phyloP scores from a whole-genome alignment of 2,329 filamentous ascomycete species.

The Penicillium decumbens region DNA sequence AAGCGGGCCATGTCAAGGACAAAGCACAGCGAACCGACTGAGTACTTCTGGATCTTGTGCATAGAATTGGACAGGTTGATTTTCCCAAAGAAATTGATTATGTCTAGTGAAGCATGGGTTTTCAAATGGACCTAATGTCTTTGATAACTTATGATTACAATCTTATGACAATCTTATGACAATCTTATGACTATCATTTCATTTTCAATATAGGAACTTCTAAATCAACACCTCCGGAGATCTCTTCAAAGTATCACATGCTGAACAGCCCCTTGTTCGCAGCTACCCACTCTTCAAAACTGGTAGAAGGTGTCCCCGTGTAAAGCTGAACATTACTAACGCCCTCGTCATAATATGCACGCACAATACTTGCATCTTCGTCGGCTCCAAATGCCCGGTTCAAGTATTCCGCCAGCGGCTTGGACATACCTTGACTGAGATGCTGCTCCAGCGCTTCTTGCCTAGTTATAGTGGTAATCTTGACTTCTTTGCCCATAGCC shows the following conservation, averaged over 20 bases:
- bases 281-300: constrained; percentile 33
- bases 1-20: neutral
- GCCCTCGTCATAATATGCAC: neutral
- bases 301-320: constrained; percentile 8
- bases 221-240: neutral
- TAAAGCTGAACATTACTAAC: neutral
- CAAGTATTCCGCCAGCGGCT: neutral
- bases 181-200: neutral
- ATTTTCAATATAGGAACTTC: neutral
- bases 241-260: neutral
- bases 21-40: neutral
- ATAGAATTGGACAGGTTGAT: neutral
- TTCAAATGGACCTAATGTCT: neutral
- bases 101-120: neutral
- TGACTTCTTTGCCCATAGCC: constrained; percentile 32
- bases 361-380: neutral
- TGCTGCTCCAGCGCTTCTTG: constrained; percentile 17
- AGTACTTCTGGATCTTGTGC: neutral
- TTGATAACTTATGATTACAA: neutral
- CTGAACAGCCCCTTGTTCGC: constrained; percentile 26
- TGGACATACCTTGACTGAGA: constrained; percentile 8
- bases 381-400: neutral
- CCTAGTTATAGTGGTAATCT: constrained; percentile 15
- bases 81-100: neutral
- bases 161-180: neutral